These are phyloP conservation scores for Cystobasidium pallidum DNA, from an alignment of 1,284 basidiomycete genomes.

Conservation along the genomic window DNA sequence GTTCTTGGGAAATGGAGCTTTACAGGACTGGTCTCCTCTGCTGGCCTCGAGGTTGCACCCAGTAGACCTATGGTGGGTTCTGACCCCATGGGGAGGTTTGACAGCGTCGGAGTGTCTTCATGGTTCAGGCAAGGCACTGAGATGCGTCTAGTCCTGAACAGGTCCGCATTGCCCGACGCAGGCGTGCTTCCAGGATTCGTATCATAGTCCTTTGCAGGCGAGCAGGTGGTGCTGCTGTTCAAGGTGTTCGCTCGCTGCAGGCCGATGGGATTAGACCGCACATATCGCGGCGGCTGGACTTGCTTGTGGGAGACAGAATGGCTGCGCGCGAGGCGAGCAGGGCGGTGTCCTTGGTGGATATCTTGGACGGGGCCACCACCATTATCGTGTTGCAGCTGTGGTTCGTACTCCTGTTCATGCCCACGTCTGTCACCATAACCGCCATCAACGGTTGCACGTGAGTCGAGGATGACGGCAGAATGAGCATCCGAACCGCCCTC, in stretches of 20 bases:
- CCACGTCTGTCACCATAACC: background rate
- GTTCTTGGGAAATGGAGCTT: conserved; percentile 6
- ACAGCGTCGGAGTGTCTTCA: background rate
- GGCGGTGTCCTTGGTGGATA: background rate
- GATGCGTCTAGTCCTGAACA: background rate
- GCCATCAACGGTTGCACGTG: conserved; percentile 1
- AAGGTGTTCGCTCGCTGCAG: conserved; percentile 32
- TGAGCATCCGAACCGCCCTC: no score
- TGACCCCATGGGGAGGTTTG: background rate
- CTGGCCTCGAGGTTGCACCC: background rate
- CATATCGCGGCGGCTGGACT: conserved; percentile 31
- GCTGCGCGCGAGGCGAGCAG: background rate
- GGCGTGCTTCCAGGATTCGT: background rate
- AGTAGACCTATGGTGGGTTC: background rate
- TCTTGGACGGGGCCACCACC: background rate
- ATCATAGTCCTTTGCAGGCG: background rate
- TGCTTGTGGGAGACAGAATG: conserved; percentile 14
- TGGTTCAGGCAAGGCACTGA: conserved; percentile 15
- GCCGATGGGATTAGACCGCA: conserved; percentile 35
- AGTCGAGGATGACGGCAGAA: background rate
- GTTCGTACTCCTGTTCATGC: no score
- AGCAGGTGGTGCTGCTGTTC: background rate
- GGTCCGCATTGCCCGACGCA: no score
- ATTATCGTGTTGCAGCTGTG: no score
- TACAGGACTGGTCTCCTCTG: background rate